phyloP scores from a whole-genome alignment of 129 eudicot species.

The Solidago caesia region DNA sequence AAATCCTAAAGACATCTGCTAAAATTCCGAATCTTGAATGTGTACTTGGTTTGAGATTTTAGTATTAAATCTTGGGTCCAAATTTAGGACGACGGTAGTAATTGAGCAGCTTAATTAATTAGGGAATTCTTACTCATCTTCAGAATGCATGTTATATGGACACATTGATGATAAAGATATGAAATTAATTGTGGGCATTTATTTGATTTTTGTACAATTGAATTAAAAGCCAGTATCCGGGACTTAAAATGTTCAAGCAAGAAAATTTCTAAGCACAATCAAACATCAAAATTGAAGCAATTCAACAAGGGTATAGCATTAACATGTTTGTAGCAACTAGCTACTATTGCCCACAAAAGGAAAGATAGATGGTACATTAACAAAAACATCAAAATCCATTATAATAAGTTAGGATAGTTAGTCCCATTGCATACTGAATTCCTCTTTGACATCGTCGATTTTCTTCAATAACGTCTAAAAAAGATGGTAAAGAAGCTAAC shows the following conservation, averaged over 20 bases:
- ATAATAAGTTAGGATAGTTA: neutral
- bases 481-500: neutral
- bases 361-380: conserved; percentile 6
- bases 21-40: neutral
- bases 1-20: conserved; percentile 2
- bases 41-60: conserved; percentile 12
- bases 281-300: neutral
- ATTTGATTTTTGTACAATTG: conserved; percentile 3
- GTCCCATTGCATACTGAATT: neutral
- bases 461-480: conserved; percentile 2
- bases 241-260: neutral
- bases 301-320: neutral
- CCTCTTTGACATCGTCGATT: neutral
- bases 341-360: conserved; percentile 1
- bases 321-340: neutral
- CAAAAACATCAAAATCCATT: conserved; percentile 14
- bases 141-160: conserved; percentile 6
- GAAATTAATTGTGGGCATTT: neutral
- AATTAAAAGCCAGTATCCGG: neutral
- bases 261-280: neutral
- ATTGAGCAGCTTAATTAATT: neutral
- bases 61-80: neutral
- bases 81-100: neutral
- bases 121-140: conserved; percentile 1
- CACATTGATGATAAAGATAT: conserved; percentile 8